Conservation (phyloP, 345 rosid genomes). For the Brassica cretica region DNA sequence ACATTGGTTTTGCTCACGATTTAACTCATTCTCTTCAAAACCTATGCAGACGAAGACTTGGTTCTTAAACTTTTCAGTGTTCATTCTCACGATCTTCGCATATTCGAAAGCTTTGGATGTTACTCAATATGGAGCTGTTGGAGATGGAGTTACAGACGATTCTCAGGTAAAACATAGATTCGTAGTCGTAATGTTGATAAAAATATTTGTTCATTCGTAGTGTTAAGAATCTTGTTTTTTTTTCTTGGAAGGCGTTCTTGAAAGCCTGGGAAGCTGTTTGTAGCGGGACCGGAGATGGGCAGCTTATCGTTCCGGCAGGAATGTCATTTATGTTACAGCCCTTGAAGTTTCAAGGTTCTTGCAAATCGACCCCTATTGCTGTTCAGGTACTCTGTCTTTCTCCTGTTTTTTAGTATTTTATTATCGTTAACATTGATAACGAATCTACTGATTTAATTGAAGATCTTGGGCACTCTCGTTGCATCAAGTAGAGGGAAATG, state of each 20-base stretch:
- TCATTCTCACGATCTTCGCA: conserved; percentile 32
- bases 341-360: conserved; percentile 44
- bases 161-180: conserved; percentile 25
- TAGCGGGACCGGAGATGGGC: conserved; percentile 23
- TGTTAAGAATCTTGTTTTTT: not conserved
- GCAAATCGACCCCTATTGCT: conserved; percentile 38
- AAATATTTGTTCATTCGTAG: not conserved
- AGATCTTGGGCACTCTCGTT: conserved; percentile 39
- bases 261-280: conserved; percentile 44
- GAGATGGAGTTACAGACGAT: conserved; percentile 40
- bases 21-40: not conserved
- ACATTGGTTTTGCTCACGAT: conserved; percentile 1
- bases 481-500: conserved; percentile 42
- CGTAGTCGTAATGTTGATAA: not conserved
- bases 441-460: conserved; percentile 11
- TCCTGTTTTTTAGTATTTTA: not conserved
- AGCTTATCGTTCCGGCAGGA: conserved; percentile 38
- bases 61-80: conserved; percentile 19
- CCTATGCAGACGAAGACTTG: conserved; percentile 32
- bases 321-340: conserved; percentile 42
- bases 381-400: conserved; percentile 42
- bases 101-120: conserved; percentile 38
- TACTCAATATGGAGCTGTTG: conserved; percentile 38
- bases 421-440: not conserved
- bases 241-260: conserved; percentile 44